Base-by-base conservation (phyloP, 2,329 filamentous ascomycete genomes). In the Penicillium occitanis region DNA sequence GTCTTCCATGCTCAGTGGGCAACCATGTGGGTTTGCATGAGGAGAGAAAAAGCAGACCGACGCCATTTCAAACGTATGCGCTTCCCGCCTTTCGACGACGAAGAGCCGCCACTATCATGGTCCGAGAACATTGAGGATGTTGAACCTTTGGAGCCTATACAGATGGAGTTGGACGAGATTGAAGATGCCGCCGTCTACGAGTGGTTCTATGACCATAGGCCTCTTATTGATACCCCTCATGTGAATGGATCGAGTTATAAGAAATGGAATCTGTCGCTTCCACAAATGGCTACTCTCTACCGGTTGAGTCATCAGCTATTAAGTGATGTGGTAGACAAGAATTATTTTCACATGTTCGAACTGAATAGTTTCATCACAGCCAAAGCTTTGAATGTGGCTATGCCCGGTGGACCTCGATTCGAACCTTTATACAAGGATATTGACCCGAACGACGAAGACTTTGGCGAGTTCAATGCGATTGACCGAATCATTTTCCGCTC, bases 1-100 rank as follows among this genome's bases (percentile, higher is more conserved):
- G 91, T 99, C 3, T 99, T 96, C 79, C 93, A 97, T 76, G 95
- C 95, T 66, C 95, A 99, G 78, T 99, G 95, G 95, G 95, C 95
- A 13, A 96, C 94, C 64, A 99, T 99, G 95, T 99, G 95, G 95
- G 90, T 96, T 30, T 92, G 91, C 53, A 99, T 99, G 95, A 89
- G 95, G 73, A 91, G 96, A 73, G 95, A 99, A 77, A 99, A 99
- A 85, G 95, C 93, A 75, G 95, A 99, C 74, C 85, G 95, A 78
- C 85, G 94, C 75, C 88, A 98, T 72, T 99, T 99, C 85, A 99
- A 99, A 84, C 89, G 95, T 70, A 99, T 99, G 95, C 89, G 96
- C 72, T 99, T 99, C 73, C 95, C 95, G 19, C 96, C 96, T 0
- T 99, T 99, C 72, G 95, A 99, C 72, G 96, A 99, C 75, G 95